Evolutionary conservation across 2,329 filamentous ascomycete genomes (phyloP).

Genomic region (Paecilomyces niveus): DNA sequence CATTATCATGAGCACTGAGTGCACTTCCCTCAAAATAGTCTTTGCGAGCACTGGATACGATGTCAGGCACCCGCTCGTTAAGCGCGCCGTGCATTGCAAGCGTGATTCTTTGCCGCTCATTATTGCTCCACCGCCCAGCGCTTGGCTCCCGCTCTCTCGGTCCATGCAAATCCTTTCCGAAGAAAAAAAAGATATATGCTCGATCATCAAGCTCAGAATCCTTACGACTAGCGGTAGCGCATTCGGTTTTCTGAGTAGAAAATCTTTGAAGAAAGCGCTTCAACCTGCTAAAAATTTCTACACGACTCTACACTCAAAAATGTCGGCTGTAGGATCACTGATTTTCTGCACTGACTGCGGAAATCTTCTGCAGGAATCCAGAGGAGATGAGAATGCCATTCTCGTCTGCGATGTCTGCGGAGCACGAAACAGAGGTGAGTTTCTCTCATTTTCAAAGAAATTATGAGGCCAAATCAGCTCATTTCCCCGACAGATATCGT

Average conservation of each 20-base stretch:
- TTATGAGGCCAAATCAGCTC: slow-evolving; percentile 7
- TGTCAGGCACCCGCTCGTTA: slow-evolving; percentile 4
- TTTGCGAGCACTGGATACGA: neutral
- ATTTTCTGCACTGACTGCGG: slow-evolving; percentile 92
- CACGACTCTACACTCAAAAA: slow-evolving; percentile 30
- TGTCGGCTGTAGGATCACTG: slow-evolving; percentile 85
- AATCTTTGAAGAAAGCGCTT: neutral
- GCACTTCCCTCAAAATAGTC: neutral
- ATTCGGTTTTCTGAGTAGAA: neutral
- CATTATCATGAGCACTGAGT: slow-evolving; percentile 22
- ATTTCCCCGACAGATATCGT: slow-evolving; percentile 54
- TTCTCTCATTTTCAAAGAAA: neutral
- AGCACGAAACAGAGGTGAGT: slow-evolving; percentile 69
- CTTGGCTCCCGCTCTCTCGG: slow-evolving; percentile 11
- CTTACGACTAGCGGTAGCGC: neutral
- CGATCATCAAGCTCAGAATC: neutral
- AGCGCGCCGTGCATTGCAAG: slow-evolving; percentile 4
- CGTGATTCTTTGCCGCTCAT: slow-evolving; percentile 9
- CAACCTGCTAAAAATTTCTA: slow-evolving; percentile 9
- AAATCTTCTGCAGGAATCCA: slow-evolving; percentile 76
- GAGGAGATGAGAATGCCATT: slow-evolving; percentile 66
- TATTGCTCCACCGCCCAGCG: slow-evolving; percentile 16
- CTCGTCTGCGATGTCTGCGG: slow-evolving; percentile 82
- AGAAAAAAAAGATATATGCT: neutral
- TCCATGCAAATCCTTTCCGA: slow-evolving; percentile 12